These are phyloP conservation scores for Paramyrothecium roridum DNA, from an alignment of 2,329 filamentous ascomycete species.

Conservation along the genomic window DNA sequence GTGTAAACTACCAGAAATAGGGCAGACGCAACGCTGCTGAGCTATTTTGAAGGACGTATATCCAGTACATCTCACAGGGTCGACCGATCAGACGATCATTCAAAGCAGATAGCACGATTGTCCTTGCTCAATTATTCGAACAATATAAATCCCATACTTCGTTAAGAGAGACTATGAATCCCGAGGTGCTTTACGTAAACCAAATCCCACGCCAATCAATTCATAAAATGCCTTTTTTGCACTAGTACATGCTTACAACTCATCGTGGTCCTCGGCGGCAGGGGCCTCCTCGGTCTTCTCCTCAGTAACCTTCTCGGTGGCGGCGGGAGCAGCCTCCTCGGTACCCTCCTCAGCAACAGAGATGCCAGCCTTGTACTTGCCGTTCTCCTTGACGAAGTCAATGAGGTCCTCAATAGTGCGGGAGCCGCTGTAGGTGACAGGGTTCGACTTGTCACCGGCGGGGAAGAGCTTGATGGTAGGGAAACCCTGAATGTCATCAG, in stretches of 20 bases:
- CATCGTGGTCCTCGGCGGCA: constrained; percentile 62
- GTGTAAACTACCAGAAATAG: too few species aligned
- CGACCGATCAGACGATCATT: background rate
- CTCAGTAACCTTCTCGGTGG: constrained; percentile 44
- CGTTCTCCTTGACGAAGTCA: constrained; percentile 91
- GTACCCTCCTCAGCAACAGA: constrained; percentile 50
- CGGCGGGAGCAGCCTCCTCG: constrained; percentile 52
- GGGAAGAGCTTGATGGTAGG: constrained; percentile 98
- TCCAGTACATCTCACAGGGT: background rate
- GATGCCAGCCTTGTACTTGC: constrained; percentile 78
- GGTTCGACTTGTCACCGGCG: constrained; percentile 80
- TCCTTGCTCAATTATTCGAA: background rate
- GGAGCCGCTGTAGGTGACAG: constrained; percentile 82
- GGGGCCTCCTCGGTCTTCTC: constrained; percentile 39
- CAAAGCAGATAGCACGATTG: background rate
- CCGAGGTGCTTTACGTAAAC: constrained; percentile 10
- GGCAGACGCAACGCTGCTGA: too few species aligned
- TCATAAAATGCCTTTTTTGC: constrained; percentile 26
- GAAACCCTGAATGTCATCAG: constrained; percentile 96
- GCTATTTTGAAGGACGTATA: too few species aligned
- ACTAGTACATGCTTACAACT: constrained; percentile 60
- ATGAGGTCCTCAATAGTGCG: constrained; percentile 90
- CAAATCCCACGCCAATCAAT: constrained; percentile 29
- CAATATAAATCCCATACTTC: constrained; percentile 17
- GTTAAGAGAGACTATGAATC: constrained; percentile 20